Base-by-base conservation (phyloP, 805 yeast genomes). In the Candida sphagnicola region DNA sequence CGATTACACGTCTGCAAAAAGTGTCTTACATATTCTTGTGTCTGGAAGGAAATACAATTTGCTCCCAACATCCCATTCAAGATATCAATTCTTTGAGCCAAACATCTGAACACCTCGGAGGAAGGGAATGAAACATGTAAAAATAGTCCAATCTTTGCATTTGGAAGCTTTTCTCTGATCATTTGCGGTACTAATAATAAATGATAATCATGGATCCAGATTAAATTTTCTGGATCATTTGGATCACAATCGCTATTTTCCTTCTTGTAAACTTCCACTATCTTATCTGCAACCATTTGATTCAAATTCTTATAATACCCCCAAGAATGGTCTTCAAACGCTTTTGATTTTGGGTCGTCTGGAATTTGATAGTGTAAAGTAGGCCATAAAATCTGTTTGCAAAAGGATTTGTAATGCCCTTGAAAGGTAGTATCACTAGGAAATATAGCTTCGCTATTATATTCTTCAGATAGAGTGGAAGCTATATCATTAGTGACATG, bases 381-480 rank as follows among this genome's bases (percentile, higher is more conserved):
- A 23, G 99, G 99, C 98, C 98, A 93, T 44, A 93, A 67, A 28
- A 93, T 86, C 53, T 90, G 95, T 61, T 93, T 93, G 60, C 97
- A 91, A 59, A 85, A 93, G 37, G 87, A 85, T 41, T 79, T 80
- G 60, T 93, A 93, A 55, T 90, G 96, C 15, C 97, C 97, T 53
- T 84, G 85, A 50, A 88, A 87, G 1, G 88, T 80, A 21, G 77
- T 62, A 59, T 93, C 98, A 47, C 77, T 77, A 2, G 91, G 80
- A 42, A 77, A 78, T 2, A 89, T 85, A 0, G 88, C 78, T 42
- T 73, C 75, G 29, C 82, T 77, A 41, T 76, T 54, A 55, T 77
- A 82, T 2, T 79, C 75, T 1, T 57, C 53, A 18, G 50, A 46
- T 38, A 86, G 60, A 28, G 65, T 67, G 0, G 50, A 46, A 1